Base-by-base conservation (phyloP, 805 yeast species). In the Teunomyces gatunensis region DNA sequence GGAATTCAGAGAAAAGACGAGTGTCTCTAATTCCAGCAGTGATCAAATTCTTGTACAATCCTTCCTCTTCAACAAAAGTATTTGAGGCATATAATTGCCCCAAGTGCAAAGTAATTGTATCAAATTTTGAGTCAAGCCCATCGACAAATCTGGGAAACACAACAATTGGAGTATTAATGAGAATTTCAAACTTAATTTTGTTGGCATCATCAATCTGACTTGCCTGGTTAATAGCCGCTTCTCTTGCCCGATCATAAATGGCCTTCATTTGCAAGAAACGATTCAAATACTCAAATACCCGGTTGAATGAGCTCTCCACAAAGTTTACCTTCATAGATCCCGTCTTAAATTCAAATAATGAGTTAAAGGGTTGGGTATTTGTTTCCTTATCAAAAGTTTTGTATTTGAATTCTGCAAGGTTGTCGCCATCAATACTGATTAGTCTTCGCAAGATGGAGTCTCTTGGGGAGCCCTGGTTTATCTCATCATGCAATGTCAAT, bases 211-310 rank as follows among this genome's bases (percentile, higher is more conserved):
- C 80, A 37, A 84, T 73, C 52, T 81, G 83, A 39, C 73, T 81
- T 0, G 94, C 94, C 62, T 88, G 96, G 54, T 85, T 80, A 54
- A 89, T 79, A 0, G 98, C 96, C 9, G 90, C 88, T 57, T 85
- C 89, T 48, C 98, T 78, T 0, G 98, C 96, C 17, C 79, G 72
- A 58, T 94, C 99, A 64, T 87, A 95, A n/a, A 91, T 74, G 3
- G 79, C 80, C 64, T 94, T 94, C 96, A 92, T 89, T 55, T 79
- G 79, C 49, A 82, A 85, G 58, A 95, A 87, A 55, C 85, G 86
- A 53, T 80, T 80, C 56, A 89, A 69, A 57, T 82, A 92, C 9
- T 77, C 73, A 27, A 85, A 58, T 9, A 95, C 77, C 53, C 84
- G 78, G 29, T 83, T 75, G 48, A 90, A 76, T 0, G 97, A 86